Evolutionary conservation across 2,329 filamentous ascomycete genomes (phyloP), one percentile per base, ranked within the genome.

Genomic region (Calonectria multiphialidica): DNA sequence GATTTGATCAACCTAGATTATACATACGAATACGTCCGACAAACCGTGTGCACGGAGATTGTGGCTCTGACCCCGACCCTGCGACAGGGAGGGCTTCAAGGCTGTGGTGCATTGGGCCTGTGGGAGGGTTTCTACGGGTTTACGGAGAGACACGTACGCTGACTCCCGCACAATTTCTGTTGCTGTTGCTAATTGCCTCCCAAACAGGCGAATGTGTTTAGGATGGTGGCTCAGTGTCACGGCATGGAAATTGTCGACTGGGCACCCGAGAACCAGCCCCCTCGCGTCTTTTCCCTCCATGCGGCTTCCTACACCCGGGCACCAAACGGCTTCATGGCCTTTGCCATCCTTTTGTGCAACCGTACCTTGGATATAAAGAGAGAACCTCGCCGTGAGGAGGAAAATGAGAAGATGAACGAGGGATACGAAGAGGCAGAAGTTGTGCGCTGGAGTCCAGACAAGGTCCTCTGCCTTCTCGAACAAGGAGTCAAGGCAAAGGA

Each of bases 31-130:
- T 13, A 30, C 35, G 23, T n/a, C 23, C 21, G 53, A 23, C 53
- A 59, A 9, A 18, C 35, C 13, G 53, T 59, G 53, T 59, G 53
- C 7, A 37, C 33, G 15, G 53, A 59, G 35, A 59, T 59, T 25
- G 53, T 59, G 37, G 33, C 53, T 15, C 21, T 59, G 35, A 59
- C 53, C n/a, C 53, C 53, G 3, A 59, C 53, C 33, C 25, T 59
- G 53, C 53, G 53, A 25, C 33, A 59, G 53, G 53, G 53, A 40
- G 53, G 53, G 23, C 53, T 59, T 13, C 33, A 59, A 25, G 53
- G 53, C 37, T 59, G 53, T 40, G 53, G 53, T 33, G 53, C 53
- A 40, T n/a, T 59, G 53, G 53, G 53, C n/a, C 21, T 59, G 35
- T 37, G 53, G 53, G 33, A 59, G 33, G 53, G 53, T 40, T 59